Evolutionary conservation across 129 eudicot genomes (phyloP).

Genomic region (Smallanthus sonchifolius): DNA sequence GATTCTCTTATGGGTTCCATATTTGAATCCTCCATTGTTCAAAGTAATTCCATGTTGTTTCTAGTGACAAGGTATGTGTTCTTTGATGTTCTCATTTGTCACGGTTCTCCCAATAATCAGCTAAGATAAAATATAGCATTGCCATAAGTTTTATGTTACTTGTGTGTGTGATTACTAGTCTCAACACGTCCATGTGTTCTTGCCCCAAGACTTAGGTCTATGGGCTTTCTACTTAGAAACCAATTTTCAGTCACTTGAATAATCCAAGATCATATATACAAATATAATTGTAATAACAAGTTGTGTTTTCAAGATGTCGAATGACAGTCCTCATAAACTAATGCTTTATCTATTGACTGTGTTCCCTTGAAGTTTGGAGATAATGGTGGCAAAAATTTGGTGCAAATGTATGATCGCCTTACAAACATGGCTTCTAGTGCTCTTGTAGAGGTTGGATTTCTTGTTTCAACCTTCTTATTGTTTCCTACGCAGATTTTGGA

Average conservation of each 20-base stretch:
- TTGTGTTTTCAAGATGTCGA: not conserved
- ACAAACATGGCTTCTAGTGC: slow-evolving; percentile 68
- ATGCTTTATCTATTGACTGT: not conserved
- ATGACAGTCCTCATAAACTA: slow-evolving; percentile 5
- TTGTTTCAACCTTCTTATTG: not conserved
- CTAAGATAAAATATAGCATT: not conserved
- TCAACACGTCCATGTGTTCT: not conserved
- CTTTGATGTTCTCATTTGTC: not conserved
- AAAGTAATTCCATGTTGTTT: slow-evolving; percentile 28
- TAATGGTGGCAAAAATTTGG: slow-evolving; percentile 28
- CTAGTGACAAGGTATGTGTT: slow-evolving; percentile 42
- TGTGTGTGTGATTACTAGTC: not conserved
- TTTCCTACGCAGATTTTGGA: not conserved
- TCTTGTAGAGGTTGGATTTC: slow-evolving; percentile 65
- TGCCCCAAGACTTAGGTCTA: not conserved
- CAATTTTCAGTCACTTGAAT: not conserved
- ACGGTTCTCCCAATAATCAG: not conserved
- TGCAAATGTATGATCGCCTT: slow-evolving; percentile 71
- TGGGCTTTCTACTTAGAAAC: slow-evolving; percentile 1
- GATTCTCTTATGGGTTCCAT: slow-evolving; percentile 58
- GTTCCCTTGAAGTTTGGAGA: slow-evolving; percentile 32
- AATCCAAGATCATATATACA: not conserved
- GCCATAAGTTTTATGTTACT: not conserved
- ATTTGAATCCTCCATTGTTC: slow-evolving; percentile 43
- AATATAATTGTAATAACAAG: not conserved